Evolutionary conservation across 2,329 filamentous ascomycete genomes (phyloP).

Genomic region (Aspergillus fischeri): DNA sequence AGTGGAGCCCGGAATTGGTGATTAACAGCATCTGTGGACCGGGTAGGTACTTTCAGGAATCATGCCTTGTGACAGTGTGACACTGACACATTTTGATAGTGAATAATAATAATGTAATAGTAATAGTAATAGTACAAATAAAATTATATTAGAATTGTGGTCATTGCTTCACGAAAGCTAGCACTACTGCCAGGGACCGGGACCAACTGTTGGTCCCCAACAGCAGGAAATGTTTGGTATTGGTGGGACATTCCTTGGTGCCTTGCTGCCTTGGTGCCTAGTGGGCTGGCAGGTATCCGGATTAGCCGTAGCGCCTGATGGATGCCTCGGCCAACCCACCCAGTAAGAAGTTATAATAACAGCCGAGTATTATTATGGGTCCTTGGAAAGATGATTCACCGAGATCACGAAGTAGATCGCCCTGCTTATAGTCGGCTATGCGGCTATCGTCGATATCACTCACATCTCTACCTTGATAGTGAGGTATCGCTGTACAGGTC

Average conservation of each 20-base stretch:
- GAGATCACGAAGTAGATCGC: neutral
- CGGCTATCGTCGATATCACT: too few species aligned
- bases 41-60: neutral
- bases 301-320: neutral
- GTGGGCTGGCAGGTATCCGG: neutral
- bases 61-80: neutral
- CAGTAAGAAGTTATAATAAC: too few species aligned
- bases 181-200: too few species aligned
- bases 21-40: neutral
- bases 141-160: neutral
- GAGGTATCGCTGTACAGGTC: neutral
- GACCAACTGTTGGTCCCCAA: neutral
- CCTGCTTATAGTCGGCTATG: neutral
- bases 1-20: conserved; percentile 4
- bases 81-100: neutral
- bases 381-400: neutral
- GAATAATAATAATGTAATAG: neutral
- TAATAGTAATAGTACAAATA: neutral
- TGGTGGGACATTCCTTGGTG: neutral
- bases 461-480: neutral
- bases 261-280: neutral
- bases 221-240: neutral
- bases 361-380: neutral
- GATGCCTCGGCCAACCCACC: neutral
- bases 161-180: neutral